Evolutionary conservation across 371 early-diverging fungal species (phyloP), one percentile per base, ranked within the genome.

Genomic region (Syncephalastrum sp.): DNA sequence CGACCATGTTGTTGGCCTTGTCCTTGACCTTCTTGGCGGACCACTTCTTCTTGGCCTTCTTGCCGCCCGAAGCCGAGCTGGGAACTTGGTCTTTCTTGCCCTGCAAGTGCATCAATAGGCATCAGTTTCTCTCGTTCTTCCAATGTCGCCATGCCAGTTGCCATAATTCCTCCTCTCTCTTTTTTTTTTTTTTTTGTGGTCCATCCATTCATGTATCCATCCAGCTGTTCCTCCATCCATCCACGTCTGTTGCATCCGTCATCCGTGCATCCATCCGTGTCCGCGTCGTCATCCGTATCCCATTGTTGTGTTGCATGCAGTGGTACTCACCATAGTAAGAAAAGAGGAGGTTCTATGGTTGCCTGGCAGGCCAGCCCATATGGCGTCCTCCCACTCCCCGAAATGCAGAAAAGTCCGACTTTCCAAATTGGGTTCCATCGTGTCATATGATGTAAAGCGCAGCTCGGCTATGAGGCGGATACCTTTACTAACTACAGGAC

Each of bases 41-140:
- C 95, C 95, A 95, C 90, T 95, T 95, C 94, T 91, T 92, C 85
- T 92, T 92, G 82, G 89, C 87, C 76, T 86, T 88, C 86, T 92
- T 92, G 64, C 92, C 92, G 75, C 92, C 90, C 69, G 87, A 81
- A 56, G 84, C 79, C 60, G 85, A 82, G 68, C 78, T 65, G 60
- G 86, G 87, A 74, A 84, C 88, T 67, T 81, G 83, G 79, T 81
- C 82, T 77, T 83, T 83, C 69, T 85, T 83, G 64, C 84, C 85
- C 85, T 88, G 70, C 24, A 21, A n/a, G 44, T 27, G 38, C n/a
- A 5, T 27, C 56, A 54, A 24, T 21, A 33, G 3, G 33, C 38
- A 50, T 21, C 47, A 53, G 17, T 53, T 24, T 13, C 8, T 17
- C 25, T 27, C 38, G 17, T 42, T 42, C 38, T 50, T 6, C 1